Percentiles rank a stretch among this genome's conserved stretches.
These are phyloP conservation scores for Fraxinus sp. DNA, from an alignment of 305 asterid species.

Conservation along the genomic window DNA sequence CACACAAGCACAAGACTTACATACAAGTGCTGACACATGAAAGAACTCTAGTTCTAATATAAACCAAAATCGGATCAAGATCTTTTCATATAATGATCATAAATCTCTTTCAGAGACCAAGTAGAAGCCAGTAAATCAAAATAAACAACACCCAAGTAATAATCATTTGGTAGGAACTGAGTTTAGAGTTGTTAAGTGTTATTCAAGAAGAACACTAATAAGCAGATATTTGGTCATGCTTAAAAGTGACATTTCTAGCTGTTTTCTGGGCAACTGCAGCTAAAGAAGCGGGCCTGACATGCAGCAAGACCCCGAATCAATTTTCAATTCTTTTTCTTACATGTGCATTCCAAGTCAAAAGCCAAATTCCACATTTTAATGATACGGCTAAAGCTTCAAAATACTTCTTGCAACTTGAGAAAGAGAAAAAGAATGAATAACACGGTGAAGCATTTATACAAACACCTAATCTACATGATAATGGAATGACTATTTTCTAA, in stretches of 20 bases:
- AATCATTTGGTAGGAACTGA: background rate
- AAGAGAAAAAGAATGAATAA: background rate
- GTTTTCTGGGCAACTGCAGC: background rate
- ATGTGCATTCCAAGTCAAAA: background rate
- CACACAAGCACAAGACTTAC: background rate
- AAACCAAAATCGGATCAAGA: background rate
- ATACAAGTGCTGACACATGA: background rate
- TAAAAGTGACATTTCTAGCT: background rate
- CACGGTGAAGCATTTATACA: background rate
- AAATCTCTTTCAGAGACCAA: background rate
- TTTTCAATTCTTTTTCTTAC: background rate
- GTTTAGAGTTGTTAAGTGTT: background rate
- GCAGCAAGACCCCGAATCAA: background rate
- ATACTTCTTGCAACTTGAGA: background rate
- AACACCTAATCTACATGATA: background rate
- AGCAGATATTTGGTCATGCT: background rate
- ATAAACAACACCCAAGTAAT: background rate
- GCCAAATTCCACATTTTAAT: background rate
- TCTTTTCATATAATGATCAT: background rate
- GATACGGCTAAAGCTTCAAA: background rate
- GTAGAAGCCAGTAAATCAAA: background rate
- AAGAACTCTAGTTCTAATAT: background rate
- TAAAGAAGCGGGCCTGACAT: background rate
- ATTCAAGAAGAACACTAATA: background rate
- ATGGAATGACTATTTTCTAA: background rate